Conservation (phyloP, 768 basidiomycete species). For the Cystofilobasidium ferigula region DNA sequence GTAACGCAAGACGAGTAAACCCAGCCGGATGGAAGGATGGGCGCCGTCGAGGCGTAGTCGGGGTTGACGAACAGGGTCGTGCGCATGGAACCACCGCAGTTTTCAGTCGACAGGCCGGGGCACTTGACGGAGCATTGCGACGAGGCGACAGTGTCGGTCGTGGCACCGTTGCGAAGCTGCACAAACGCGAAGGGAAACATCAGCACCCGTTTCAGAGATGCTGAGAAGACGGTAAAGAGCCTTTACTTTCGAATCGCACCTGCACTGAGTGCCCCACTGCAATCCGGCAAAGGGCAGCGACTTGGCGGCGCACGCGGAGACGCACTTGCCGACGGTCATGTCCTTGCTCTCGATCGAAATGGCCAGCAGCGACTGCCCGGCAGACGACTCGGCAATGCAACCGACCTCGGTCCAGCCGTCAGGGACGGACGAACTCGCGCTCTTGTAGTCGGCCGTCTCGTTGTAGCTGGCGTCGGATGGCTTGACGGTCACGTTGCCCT, state of each 20-base stretch:
- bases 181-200: too few species aligned
- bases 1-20: background rate
- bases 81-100: background rate
- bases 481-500: conserved; percentile 27
- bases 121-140: background rate
- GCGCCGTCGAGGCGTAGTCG: background rate
- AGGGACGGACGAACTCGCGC: background rate
- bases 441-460: background rate
- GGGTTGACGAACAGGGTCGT: background rate
- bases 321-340: background rate
- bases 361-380: background rate
- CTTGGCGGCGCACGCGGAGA: background rate
- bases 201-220: too few species aligned
- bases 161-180: background rate
- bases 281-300: background rate
- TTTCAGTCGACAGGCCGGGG: background rate
- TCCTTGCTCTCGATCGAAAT: background rate
- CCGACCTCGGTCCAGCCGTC: background rate
- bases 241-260: too few species aligned
- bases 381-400: background rate
- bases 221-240: too few species aligned
- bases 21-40: background rate
- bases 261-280: background rate
- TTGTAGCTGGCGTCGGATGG: background rate
- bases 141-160: background rate